phyloP scores from a whole-genome alignment of 2,329 filamentous ascomycete genomes.

The Nigrospora sphaerica region DNA sequence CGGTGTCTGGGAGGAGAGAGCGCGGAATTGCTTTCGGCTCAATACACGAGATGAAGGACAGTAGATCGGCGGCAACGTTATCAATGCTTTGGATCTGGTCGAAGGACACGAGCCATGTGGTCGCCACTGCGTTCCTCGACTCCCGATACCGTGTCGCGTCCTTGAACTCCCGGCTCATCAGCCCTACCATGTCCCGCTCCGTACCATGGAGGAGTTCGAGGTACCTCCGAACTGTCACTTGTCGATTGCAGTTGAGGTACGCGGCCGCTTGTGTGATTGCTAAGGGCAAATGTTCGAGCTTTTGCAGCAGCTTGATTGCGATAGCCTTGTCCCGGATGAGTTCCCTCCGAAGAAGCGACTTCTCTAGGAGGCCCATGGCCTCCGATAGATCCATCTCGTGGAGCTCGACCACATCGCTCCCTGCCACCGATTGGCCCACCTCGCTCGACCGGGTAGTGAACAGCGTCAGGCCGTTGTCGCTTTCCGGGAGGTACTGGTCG shows the following conservation, averaged over 20 bases:
- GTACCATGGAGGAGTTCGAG: conserved; percentile 21
- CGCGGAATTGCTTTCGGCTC: too few relatives aligned
- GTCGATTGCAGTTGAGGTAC: conserved; percentile 23
- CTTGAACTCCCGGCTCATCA: conserved; percentile 25
- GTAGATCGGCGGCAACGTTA: neutral
- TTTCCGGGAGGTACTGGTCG: neutral
- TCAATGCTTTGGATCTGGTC: conserved; percentile 22
- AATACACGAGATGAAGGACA: too few relatives aligned
- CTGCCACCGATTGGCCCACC: conserved; percentile 16
- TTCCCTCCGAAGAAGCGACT: conserved; percentile 13
- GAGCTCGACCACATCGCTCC: conserved; percentile 17
- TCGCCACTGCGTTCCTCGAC: conserved; percentile 25
- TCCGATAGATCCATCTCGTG: conserved; percentile 18
- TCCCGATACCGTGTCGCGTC: conserved; percentile 22
- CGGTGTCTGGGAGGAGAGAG: too few relatives aligned
- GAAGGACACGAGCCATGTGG: conserved; percentile 32
- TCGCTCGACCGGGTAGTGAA: conserved; percentile 29
- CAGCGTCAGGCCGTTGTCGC: conserved; percentile 20
- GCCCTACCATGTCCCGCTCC: conserved; percentile 18
- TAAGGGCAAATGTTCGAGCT: conserved; percentile 30
- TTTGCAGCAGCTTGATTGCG: conserved; percentile 15
- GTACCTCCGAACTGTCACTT: conserved; percentile 17
- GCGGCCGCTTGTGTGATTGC: conserved; percentile 34
- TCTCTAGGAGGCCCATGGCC: conserved; percentile 17
- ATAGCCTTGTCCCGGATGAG: conserved; percentile 5